Percentiles rank a stretch among this genome's conserved stretches.
phyloP scores from a whole-genome alignment of 495 filamentous ascomycete species.

The Aspergillus wentii region DNA sequence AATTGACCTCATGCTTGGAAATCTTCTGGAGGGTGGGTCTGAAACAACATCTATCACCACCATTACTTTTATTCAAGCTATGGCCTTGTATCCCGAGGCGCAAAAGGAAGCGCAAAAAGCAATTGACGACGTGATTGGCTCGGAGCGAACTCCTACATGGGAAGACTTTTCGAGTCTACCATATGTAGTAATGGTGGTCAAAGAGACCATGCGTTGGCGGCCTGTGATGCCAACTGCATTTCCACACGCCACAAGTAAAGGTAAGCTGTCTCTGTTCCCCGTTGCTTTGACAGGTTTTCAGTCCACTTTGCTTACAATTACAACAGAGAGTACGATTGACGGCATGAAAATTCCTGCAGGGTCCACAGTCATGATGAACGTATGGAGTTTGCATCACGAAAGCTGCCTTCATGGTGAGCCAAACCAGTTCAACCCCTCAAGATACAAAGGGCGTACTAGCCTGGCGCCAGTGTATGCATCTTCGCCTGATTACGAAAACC shows the following conservation, averaged over 20 bases:
- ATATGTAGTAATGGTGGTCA: conserved; percentile 35
- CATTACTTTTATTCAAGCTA: conserved; percentile 37
- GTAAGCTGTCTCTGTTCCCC: too few relatives aligned
- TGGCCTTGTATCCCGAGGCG: conserved; percentile 35
- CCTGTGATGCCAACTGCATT: conserved; percentile 27
- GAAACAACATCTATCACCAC: conserved; percentile 37
- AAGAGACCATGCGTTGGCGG: conserved; percentile 34
- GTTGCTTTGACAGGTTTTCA: neutral
- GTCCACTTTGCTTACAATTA: neutral
- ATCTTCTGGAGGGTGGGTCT: conserved; percentile 40
- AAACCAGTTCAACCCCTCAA: conserved; percentile 49
- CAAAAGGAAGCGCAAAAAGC: conserved; percentile 28
- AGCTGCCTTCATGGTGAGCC: conserved; percentile 31
- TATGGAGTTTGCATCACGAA: conserved; percentile 30
- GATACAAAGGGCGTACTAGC: conserved; percentile 22
- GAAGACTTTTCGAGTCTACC: conserved; percentile 32
- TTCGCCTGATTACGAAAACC: conserved; percentile 19
- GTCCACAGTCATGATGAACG: conserved; percentile 26
- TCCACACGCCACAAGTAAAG: conserved; percentile 18
- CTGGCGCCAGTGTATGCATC: conserved; percentile 19
- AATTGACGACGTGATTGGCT: conserved; percentile 25
- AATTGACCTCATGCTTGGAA: conserved; percentile 30
- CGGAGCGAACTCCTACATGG: conserved; percentile 29
- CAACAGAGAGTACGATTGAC: conserved; percentile 22
- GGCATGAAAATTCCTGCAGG: conserved; percentile 26